These are phyloP conservation scores for Lumnitzera racemosa DNA, from an alignment of 345 rosid genomes.

Conservation along the genomic window DNA sequence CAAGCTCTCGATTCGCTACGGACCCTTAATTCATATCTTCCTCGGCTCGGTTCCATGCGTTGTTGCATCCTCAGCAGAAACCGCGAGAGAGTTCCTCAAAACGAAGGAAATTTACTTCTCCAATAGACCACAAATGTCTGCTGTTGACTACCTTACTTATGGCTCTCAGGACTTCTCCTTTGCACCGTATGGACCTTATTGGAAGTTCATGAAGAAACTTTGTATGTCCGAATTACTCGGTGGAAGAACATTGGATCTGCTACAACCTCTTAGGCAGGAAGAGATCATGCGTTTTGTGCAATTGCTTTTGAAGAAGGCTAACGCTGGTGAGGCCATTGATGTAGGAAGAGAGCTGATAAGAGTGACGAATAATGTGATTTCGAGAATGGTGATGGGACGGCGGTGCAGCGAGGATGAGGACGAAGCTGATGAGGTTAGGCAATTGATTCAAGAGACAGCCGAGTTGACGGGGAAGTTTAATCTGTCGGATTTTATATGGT, in stretches of 20 bases:
- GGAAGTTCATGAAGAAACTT: conserved; percentile 68
- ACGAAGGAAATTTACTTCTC: conserved; percentile 46
- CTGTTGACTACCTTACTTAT: conserved; percentile 44
- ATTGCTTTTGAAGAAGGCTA: conserved; percentile 23
- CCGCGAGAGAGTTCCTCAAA: conserved; percentile 57
- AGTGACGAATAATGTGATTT: conserved; percentile 28
- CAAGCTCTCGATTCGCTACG: conserved; percentile 42
- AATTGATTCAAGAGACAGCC: conserved; percentile 26
- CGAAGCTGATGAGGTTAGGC: conserved; percentile 35
- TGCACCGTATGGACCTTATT: conserved; percentile 46
- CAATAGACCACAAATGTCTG: conserved; percentile 23
- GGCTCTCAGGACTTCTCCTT: conserved; percentile 47
- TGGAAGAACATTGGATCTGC: conserved; percentile 24
- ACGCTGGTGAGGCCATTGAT: conserved; percentile 21
- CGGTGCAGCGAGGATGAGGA: conserved; percentile 30
- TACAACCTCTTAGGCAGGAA: conserved; percentile 31
- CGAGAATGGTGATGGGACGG: conserved; percentile 38
- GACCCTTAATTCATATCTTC: conserved; percentile 45
- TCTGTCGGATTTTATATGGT: conserved; percentile 45
- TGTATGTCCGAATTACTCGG: conserved; percentile 43
- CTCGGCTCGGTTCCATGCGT: conserved; percentile 49
- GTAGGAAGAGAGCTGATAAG: conserved; percentile 36
- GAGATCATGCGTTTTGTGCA: conserved; percentile 27
- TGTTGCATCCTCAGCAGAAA: conserved; percentile 52
- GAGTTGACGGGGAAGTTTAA: conserved; percentile 40